These are phyloP conservation scores for Ogataea methanolica DNA, from an alignment of 805 yeast genomes.

Conservation along the genomic window DNA sequence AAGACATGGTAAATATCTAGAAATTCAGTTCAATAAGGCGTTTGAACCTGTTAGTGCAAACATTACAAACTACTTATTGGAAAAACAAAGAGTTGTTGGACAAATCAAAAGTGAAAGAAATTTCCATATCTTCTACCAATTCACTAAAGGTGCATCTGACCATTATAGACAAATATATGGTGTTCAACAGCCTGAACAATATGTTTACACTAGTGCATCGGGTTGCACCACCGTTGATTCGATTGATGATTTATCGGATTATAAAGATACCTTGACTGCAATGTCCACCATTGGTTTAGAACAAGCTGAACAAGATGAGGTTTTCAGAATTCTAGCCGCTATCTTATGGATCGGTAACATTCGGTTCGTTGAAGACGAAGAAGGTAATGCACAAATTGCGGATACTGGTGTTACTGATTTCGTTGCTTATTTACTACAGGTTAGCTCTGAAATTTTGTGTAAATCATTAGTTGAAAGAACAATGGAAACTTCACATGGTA, in stretches of 20 bases:
- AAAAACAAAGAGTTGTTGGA: conserved; percentile 95
- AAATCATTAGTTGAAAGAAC: conserved; percentile 74
- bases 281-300: conserved; percentile 84
- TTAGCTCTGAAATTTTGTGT: conserved; percentile 59
- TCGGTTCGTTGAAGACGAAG: conserved; percentile 78
- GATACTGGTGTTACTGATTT: conserved; percentile 92
- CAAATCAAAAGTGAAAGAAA: conserved; percentile 91
- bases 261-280: conserved; percentile 74
- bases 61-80: conserved; percentile 90
- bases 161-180: conserved; percentile 81
- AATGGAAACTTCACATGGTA: conserved; percentile 87
- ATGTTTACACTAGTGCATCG: conserved; percentile 81
- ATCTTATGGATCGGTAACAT: conserved; percentile 94
- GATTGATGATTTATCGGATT: conserved; percentile 79
- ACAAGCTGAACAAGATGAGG: conserved; percentile 82
- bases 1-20: conserved; percentile 90
- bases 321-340: conserved; percentile 79
- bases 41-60: conserved; percentile 94
- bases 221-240: conserved; percentile 84
- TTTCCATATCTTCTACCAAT: conserved; percentile 95
- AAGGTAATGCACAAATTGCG: conserved; percentile 76
- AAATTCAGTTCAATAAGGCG: conserved; percentile 75
- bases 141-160: conserved; percentile 86
- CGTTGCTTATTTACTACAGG: conserved; percentile 86
- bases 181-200: conserved; percentile 90